These are phyloP conservation scores for Malania oleifera DNA, from an alignment of 164 flowering plant genomes.

Conservation along the genomic window DNA sequence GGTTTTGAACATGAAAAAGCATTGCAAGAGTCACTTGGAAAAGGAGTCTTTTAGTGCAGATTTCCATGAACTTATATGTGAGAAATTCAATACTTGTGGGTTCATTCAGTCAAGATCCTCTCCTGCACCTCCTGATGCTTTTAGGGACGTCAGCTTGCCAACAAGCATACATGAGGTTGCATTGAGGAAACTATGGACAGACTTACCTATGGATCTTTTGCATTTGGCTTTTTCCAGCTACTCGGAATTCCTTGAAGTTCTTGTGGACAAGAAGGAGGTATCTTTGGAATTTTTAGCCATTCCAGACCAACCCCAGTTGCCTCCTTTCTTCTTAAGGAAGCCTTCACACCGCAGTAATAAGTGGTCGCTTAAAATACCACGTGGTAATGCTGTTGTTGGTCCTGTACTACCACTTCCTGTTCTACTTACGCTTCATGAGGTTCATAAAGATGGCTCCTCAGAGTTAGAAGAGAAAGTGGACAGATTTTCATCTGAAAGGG, in stretches of 20 bases:
- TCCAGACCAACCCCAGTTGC: constrained; percentile 51
- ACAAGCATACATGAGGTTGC: constrained; percentile 60
- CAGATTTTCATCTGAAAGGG: constrained; percentile 25
- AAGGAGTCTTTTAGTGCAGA: constrained; percentile 20
- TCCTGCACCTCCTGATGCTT: constrained; percentile 24
- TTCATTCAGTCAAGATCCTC: constrained; percentile 23
- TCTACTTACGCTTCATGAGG: constrained; percentile 30
- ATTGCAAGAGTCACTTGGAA: not conserved
- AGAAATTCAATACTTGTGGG: constrained; percentile 44
- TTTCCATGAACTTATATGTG: constrained; percentile 27
- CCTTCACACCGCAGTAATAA: constrained; percentile 50
- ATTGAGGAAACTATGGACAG: constrained; percentile 45
- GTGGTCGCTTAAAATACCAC: constrained; percentile 36
- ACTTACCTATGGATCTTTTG: constrained; percentile 43
- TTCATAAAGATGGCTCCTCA: constrained; percentile 17
- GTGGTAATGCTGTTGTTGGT: constrained; percentile 43
- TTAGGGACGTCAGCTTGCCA: constrained; percentile 40
- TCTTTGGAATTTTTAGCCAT: constrained; percentile 47
- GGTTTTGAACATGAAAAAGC: constrained; percentile 20
- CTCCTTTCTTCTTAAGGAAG: constrained; percentile 50
- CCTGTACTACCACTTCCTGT: constrained; percentile 71
- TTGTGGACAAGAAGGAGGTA: constrained; percentile 19
- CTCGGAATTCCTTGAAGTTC: constrained; percentile 37
- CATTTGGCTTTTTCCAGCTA: constrained; percentile 45
- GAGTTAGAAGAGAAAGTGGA: constrained; percentile 18